phyloP scores from a whole-genome alignment of 2,329 filamentous ascomycete genomes.

The Ambrosiella xylebori region DNA sequence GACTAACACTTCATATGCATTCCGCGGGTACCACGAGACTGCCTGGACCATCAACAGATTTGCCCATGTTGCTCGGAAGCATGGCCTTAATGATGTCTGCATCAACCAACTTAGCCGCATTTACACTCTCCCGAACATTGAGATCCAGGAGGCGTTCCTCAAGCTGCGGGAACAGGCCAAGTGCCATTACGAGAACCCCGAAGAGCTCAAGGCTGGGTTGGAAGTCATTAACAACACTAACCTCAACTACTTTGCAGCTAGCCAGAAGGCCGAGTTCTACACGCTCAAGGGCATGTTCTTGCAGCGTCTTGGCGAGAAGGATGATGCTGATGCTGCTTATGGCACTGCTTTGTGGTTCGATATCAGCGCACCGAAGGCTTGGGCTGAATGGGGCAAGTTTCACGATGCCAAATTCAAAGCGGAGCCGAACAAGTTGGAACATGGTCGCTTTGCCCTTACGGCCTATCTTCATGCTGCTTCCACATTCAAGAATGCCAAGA shows the following conservation, averaged over 20 bases:
- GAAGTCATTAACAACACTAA: constrained; percentile 99
- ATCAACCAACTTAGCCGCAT: constrained; percentile 94
- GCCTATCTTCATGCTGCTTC: constrained; percentile 93
- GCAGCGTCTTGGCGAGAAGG: constrained; percentile 77
- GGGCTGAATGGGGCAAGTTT: constrained; percentile 98
- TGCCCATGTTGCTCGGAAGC: constrained; percentile 91
- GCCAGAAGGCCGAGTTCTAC: constrained; percentile 98
- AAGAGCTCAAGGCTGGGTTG: constrained; percentile 77
- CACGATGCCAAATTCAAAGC: constrained; percentile 94
- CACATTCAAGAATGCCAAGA: constrained; percentile 94
- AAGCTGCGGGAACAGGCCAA: constrained; percentile 98
- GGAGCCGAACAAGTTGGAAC: constrained; percentile 62
- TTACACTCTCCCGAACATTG: constrained; percentile 96
- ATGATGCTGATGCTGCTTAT: constrained; percentile 84
- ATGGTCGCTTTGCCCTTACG: constrained; percentile 80
- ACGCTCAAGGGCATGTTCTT: constrained; percentile 99
- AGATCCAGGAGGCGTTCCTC: constrained; percentile 97
- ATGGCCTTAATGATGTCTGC: constrained; percentile 90
- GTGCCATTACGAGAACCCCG: constrained; percentile 92
- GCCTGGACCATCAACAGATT: constrained; percentile 99
- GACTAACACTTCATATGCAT: constrained; percentile 84
- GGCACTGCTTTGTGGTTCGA: constrained; percentile 93
- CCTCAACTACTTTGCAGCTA: constrained; percentile 88
- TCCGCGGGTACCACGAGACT: constrained; percentile 93
- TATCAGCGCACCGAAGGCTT: constrained; percentile 86